Conservation (phyloP, 108 stramenopile species). For the Seminavis robusta region DNA sequence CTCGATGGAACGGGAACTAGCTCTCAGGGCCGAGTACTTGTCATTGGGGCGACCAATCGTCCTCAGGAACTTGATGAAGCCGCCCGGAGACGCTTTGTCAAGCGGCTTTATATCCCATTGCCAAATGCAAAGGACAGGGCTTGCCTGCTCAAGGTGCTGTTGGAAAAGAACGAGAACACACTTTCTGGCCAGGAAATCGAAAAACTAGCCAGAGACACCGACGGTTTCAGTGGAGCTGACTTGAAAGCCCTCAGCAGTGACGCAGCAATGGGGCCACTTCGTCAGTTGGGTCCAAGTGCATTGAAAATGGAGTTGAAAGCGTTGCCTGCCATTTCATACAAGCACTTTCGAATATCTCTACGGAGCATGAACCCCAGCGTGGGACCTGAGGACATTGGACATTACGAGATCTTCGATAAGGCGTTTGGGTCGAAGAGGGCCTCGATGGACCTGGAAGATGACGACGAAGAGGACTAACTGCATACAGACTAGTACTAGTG, state of each 20-base stretch:
- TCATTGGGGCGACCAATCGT: conserved; percentile 97
- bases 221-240: conserved; percentile 94
- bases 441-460: conserved; percentile 38
- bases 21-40: conserved; percentile 83
- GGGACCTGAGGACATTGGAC: conserved; percentile 70
- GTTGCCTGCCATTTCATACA: conserved; percentile 85
- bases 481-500: too few species aligned
- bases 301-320: conserved; percentile 64
- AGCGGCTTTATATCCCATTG: conserved; percentile 94
- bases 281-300: conserved; percentile 67
- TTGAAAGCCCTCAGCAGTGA: conserved; percentile 87
- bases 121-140: conserved; percentile 78
- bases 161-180: conserved; percentile 77
- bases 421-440: conserved; percentile 61
- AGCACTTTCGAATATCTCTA: conserved; percentile 83
- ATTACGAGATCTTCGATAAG: conserved; percentile 76
- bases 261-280: conserved; percentile 95
- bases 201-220: conserved; percentile 68
- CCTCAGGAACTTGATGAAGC: conserved; percentile 99
- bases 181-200: conserved; percentile 66
- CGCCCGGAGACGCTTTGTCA: conserved; percentile 91
- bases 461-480: conserved; percentile 40
- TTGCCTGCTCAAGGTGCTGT: conserved; percentile 71
- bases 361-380: conserved; percentile 84
- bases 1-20: conserved; percentile 87